Base-by-base conservation (phyloP, 2,329 filamentous ascomycete species). In the Chrysosphaeria jannelii region DNA sequence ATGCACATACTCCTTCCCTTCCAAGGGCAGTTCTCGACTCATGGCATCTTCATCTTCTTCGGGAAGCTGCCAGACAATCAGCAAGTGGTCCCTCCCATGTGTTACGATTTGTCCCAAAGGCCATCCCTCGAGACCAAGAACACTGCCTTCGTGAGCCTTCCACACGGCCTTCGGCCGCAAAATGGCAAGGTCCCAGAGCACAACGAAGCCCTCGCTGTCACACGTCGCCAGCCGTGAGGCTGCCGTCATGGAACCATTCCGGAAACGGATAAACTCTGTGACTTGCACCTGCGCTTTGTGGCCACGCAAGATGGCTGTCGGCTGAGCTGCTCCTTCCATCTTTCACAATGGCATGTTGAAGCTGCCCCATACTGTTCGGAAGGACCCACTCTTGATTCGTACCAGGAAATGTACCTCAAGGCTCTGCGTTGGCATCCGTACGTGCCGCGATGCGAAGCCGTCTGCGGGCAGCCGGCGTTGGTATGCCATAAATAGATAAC, bases 191-290 rank as follows among this genome's bases (percentile, higher is more conserved):
- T 74, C 68, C 85, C 85, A 97, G 12, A 78, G 47, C 5, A 89
- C 57, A 16, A 90, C 52, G 54, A 70, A 91, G 28, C 85, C 85
- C 20, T 90, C 72, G 6, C 76, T 72, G 44, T 97, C 85, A 17
- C 72, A 81, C 1, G 76, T 85, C 8, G 75, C 49, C 5, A 97
- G 61, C 16, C 74, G 67, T 22, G 91, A 65, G 31, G 76, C 65
- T 1, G 70, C 57, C 25, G 60, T 24, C 23, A 24, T 20, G 3
- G 11, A 81, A 81, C 31, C 81, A 10, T 13, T 5, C 8, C 11
- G n/a, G 1, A 24, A 19, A 13, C 23, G 18, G 8, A 24, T 19
- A 24, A 24, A 24, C 4, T 17, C 23, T 9, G 23, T 14, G 4
- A 19, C 17, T 5, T 24, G 18, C 4, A 24, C 23, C 17, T 24